These are phyloP conservation scores for Albophoma yamanashiensis DNA, from an alignment of 2,329 filamentous ascomycete species.

Conservation along the genomic window DNA sequence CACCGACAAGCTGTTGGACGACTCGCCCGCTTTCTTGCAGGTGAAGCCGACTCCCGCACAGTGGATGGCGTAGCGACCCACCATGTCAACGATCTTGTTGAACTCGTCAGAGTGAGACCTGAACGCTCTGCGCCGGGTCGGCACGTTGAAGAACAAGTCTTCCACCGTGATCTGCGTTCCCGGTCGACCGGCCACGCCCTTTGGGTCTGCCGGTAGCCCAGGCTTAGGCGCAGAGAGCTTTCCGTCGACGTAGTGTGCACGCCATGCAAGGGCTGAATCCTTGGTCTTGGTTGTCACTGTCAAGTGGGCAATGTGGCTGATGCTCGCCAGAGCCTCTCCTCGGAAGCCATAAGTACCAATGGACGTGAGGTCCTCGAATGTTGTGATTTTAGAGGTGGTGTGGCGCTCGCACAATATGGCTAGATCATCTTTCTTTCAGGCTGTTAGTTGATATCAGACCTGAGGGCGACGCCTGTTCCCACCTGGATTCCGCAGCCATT, in stretches of 20 bases:
- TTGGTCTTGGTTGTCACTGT: slow-evolving; percentile 90
- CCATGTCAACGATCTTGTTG: slow-evolving; percentile 92
- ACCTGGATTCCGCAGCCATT: slow-evolving; percentile 95
- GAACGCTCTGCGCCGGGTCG: slow-evolving; percentile 79
- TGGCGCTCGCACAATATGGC: slow-evolving; percentile 90
- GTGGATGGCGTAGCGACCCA: slow-evolving; percentile 88
- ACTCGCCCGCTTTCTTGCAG: slow-evolving; percentile 92
- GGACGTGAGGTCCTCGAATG: slow-evolving; percentile 81
- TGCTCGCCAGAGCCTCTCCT: slow-evolving; percentile 90
- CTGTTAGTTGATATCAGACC: not conserved
- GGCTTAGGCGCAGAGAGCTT: slow-evolving; percentile 75
- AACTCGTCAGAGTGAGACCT: slow-evolving; percentile 89
- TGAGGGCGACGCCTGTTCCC: slow-evolving; percentile 14
- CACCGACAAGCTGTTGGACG: slow-evolving; percentile 71
- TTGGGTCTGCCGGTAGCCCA: slow-evolving; percentile 77
- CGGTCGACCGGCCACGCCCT: slow-evolving; percentile 72
- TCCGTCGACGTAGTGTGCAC: slow-evolving; percentile 77
- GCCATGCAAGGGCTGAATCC: slow-evolving; percentile 80
- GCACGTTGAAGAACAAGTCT: slow-evolving; percentile 94
- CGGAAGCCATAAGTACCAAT: slow-evolving; percentile 98
- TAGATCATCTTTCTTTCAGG: slow-evolving; percentile 69
- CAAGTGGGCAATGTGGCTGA: slow-evolving; percentile 95
- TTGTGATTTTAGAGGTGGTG: slow-evolving; percentile 90
- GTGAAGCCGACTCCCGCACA: slow-evolving; percentile 87
- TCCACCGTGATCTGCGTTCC: slow-evolving; percentile 96